Evolutionary conservation across 139 green algal genomes (phyloP).

Genomic region (Chlamydomonas sphaeroides): DNA sequence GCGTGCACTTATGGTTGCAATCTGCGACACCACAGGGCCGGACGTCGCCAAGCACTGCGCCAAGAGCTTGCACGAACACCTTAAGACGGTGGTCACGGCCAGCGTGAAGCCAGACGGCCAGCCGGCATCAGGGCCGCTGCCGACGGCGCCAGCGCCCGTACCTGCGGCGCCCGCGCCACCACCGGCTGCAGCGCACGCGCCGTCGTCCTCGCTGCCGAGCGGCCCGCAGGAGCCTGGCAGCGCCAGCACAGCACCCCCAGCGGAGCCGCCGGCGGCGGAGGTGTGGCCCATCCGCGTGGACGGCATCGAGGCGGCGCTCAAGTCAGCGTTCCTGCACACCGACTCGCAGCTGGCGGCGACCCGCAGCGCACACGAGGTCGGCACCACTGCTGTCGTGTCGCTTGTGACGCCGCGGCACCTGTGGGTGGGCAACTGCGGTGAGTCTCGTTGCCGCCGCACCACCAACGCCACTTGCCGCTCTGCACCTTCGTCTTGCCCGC

Average conservation of each 20-base stretch:
- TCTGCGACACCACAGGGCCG: background rate
- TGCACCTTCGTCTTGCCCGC: background rate
- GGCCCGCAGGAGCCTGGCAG: too few relatives aligned
- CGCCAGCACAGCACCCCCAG: too few relatives aligned
- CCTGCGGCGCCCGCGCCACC: background rate
- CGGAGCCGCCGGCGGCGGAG: background rate
- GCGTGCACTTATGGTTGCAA: too few relatives aligned
- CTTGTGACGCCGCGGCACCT: conserved; percentile 73
- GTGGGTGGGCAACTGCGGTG: conserved; percentile 85
- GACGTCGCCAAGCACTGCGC: conserved; percentile 49
- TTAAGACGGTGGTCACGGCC: conserved; percentile 18
- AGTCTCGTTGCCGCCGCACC: too few relatives aligned
- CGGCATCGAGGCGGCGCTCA: conserved; percentile 37
- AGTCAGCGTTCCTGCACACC: conserved; percentile 29
- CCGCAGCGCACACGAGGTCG: conserved; percentile 61
- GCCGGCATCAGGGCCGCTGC: background rate
- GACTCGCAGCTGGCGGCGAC: conserved; percentile 31
- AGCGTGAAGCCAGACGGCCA: background rate
- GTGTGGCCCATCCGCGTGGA: background rate
- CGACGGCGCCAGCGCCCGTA: background rate
- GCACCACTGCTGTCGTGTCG: conserved; percentile 87
- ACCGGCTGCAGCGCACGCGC: too few relatives aligned
- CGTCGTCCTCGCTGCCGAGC: too few relatives aligned
- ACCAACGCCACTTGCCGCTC: too few relatives aligned
- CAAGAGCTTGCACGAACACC: conserved; percentile 44